Evolutionary conservation across 805 yeast genomes (phyloP).

Genomic region (Tetrapisispora pingtungensis): DNA sequence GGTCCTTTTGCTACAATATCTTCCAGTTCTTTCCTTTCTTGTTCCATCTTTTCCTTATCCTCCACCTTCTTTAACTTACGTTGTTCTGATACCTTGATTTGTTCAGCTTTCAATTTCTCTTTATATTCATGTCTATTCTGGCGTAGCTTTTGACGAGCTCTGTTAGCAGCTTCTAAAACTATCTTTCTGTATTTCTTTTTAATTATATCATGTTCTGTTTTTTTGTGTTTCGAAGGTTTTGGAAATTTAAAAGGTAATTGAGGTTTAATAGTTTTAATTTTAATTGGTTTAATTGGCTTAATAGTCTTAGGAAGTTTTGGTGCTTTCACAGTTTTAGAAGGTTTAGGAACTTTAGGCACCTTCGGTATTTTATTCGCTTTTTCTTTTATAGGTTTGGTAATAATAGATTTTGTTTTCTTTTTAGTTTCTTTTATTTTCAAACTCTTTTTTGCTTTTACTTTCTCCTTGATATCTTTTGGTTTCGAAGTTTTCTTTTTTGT

Average conservation of each 20-base stretch:
- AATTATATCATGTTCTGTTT: slow-evolving; percentile 9
- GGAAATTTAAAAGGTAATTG: background rate
- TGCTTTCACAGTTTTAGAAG: background rate
- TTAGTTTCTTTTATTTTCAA: slow-evolving; percentile 3
- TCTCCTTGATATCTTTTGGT: background rate
- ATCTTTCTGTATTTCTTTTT: slow-evolving; percentile 15
- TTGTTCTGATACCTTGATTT: slow-evolving; percentile 9
- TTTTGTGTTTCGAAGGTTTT: slow-evolving; percentile 10
- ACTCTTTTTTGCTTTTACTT: background rate
- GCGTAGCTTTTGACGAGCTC: slow-evolving; percentile 19
- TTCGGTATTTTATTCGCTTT: background rate
- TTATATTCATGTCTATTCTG: slow-evolving; percentile 13
- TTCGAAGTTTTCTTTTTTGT: slow-evolving; percentile 5
- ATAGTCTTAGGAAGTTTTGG: background rate
- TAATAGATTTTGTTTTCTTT: background rate
- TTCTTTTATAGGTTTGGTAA: background rate
- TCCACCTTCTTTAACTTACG: slow-evolving; percentile 14
- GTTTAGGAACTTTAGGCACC: background rate
- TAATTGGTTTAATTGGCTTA: background rate
- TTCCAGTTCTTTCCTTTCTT: slow-evolving; percentile 22
- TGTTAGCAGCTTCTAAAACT: slow-evolving; percentile 22
- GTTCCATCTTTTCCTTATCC: slow-evolving; percentile 14
- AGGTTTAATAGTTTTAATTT: background rate
- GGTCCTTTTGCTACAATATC: slow-evolving; percentile 27
- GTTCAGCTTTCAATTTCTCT: slow-evolving; percentile 11